Evolutionary conservation across 139 green algal genomes (phyloP), one percentile per base, ranked within the genome.

Genomic region (Nannochloris sp.): DNA sequence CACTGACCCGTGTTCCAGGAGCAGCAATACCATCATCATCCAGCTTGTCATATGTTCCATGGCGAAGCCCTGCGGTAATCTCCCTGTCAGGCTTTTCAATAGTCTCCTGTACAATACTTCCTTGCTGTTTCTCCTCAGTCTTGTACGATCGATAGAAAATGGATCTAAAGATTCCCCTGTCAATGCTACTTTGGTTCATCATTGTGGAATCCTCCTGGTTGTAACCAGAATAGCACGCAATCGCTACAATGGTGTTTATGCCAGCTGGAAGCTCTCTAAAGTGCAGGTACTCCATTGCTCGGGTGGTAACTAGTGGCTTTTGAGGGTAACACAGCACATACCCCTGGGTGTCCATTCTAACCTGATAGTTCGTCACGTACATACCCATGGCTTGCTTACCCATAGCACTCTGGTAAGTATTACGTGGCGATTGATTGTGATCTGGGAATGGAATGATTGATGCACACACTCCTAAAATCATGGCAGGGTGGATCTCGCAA

Each of bases 161-260:
- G 62, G 86, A 95, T 3, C 91, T 70, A 82, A 97, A 95, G 77
- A 99, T 95, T 56, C 93, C 93, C 3, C 93, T 69, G 78, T 99
- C 93, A 29, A 99, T 97, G 69, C 80, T 87, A 23, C 77, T 88
- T 73, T 92, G 85, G 76, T 96, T 96, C 82, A 97, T 91, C 83
- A 99, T 97, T 23, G 96, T 81, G 10, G 82, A 94, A 73, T 99
- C 93, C 69, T 99, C 93, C 83, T 99, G 93, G 84, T 99, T 99
- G 83, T 97, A 99, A 2, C 93, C 93, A 18, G 76, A 89, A 82
- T 99, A 98, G 80, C 83, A 95, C 23, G 83, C 78, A 69, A 98
- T 98, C 34, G 88, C 92, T 48, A 98, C 92, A 48, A 98, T 92
- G 49, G 89, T 86, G 71, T 97, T 97, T 68, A 87, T 92, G 68